Evolutionary conservation across 2,329 filamentous ascomycete genomes (phyloP), one percentile per base, ranked within the genome.

Genomic region (Fusarium papillatum): DNA sequence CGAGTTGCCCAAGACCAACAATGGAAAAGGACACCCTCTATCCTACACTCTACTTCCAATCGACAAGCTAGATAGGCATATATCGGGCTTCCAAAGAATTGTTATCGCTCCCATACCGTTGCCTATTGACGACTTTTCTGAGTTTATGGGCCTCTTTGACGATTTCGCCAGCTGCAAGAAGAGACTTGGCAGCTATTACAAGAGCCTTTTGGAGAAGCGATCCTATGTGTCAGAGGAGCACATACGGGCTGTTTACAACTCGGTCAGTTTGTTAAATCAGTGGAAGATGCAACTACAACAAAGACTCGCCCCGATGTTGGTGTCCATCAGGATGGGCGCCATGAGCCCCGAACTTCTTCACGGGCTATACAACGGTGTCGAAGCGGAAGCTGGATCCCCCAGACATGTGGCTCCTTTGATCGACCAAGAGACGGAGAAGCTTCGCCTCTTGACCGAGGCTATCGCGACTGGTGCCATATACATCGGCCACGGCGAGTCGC

Each of bases 401-500:
- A 39, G 59, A 5, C 19, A 36, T 4, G 11, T 74, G 1, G 55
- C 64, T 7, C 14, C 43, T 6, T 24, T 74, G 2, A 48, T 19
- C 19, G 59, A 48, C 2, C 69, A 70, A 34, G 74, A 77, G 60
- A 70, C 26, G 0, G 46, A 69, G 13, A 78, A 77, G 34, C 69
- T 78, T 14, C 41, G 38, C 4, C 66, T 78, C 19, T 39, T 78
- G 3, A 5, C 48, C 8, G 17, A 39, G 1, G 53, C 55, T 17
- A 10, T 55, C 3, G 9, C 16, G 4, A 16, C n/a, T 2, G 74
- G 72, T 5, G 72, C 74, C 13, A 39, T 61, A 7, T 78, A 78
- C 24, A 63, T 79, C 5, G 70, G 74, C 3, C 55, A 72, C 48
- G 78, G 78, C 14, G 76, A 66, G 0, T 41, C 71, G 5, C 62